phyloP scores from a whole-genome alignment of 2,329 filamentous ascomycete species.

The Aspergillus sp. region DNA sequence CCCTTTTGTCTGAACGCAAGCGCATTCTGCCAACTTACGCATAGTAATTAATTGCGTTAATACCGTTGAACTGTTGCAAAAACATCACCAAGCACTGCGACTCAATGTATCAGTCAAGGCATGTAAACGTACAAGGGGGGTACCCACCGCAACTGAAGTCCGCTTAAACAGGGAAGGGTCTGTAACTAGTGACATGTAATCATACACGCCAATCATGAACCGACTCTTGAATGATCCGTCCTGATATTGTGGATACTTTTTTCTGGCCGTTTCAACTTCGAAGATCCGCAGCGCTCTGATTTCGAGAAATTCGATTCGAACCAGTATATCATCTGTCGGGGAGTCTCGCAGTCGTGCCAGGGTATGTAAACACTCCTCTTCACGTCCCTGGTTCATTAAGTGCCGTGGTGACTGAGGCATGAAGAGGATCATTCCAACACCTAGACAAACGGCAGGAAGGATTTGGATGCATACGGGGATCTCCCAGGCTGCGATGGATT shows the following conservation, averaged over 20 bases:
- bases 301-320: slow-evolving; percentile 68
- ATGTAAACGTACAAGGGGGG: slow-evolving; percentile 28
- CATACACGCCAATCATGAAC: slow-evolving; percentile 54
- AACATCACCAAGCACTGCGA: slow-evolving; percentile 39
- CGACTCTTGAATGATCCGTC: slow-evolving; percentile 55
- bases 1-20: no score
- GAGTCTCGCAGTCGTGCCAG: slow-evolving; percentile 59
- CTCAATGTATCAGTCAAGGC: slow-evolving; percentile 53
- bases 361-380: slow-evolving; percentile 56
- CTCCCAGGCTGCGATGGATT: slow-evolving; percentile 65
- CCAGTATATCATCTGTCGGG: slow-evolving; percentile 55
- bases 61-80: slow-evolving; percentile 44
- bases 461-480: slow-evolving; percentile 65
- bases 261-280: slow-evolving; percentile 59
- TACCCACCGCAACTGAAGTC: slow-evolving; percentile 34
- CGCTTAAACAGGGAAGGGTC: slow-evolving; percentile 31
- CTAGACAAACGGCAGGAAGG: slow-evolving; percentile 56
- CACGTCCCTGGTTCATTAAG: slow-evolving; percentile 60
- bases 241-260: slow-evolving; percentile 58
- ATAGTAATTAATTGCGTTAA: slow-evolving; percentile 32
- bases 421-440: slow-evolving; percentile 59
- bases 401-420: slow-evolving; percentile 73
- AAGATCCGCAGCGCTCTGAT: slow-evolving; percentile 70
- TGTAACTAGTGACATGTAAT: slow-evolving; percentile 25
- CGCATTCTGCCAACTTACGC: slow-evolving; percentile 15